Conservation (phyloP, 2,329 filamentous ascomycete species). For the Pseudogymnoascus sp. region DNA sequence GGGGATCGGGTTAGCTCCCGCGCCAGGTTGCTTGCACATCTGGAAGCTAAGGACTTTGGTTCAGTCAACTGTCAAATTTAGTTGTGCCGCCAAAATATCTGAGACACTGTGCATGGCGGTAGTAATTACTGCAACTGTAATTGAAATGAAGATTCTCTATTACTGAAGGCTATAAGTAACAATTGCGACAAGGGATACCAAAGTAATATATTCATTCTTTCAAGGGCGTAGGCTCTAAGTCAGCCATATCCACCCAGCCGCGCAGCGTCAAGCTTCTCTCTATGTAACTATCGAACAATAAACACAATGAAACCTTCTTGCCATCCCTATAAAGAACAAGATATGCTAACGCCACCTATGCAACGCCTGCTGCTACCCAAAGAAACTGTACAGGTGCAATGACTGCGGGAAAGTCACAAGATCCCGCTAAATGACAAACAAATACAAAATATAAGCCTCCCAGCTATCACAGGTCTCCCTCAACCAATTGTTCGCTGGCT, state of each 20-base stretch:
- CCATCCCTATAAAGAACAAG: conserved; percentile 1
- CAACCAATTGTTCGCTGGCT: conserved; percentile 37
- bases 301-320: conserved; percentile 3
- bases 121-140: too few species aligned
- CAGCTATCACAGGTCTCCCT: neutral
- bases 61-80: neutral
- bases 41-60: conserved; percentile 3
- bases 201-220: conserved; percentile 2
- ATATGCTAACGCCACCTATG: conserved; percentile 3
- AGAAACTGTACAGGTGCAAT: conserved; percentile 1
- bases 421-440: conserved; percentile 8
- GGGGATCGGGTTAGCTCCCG: conserved; percentile 5
- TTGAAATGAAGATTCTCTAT: too few species aligned
- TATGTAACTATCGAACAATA: conserved; percentile 7
- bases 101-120: too few species aligned
- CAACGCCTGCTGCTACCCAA: conserved; percentile 7
- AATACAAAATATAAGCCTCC: neutral
- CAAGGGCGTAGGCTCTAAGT: neutral
- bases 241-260: neutral
- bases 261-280: neutral
- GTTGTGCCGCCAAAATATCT: too few species aligned
- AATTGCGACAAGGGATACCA: neutral
- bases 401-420: neutral
- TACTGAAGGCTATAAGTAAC: neutral
- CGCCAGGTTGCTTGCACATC: neutral